Percentiles rank a stretch among this genome's conserved stretches.
Evolutionary conservation across 2,329 filamentous ascomycete species (phyloP).

Genomic region (Stemphylium lycopersici): DNA sequence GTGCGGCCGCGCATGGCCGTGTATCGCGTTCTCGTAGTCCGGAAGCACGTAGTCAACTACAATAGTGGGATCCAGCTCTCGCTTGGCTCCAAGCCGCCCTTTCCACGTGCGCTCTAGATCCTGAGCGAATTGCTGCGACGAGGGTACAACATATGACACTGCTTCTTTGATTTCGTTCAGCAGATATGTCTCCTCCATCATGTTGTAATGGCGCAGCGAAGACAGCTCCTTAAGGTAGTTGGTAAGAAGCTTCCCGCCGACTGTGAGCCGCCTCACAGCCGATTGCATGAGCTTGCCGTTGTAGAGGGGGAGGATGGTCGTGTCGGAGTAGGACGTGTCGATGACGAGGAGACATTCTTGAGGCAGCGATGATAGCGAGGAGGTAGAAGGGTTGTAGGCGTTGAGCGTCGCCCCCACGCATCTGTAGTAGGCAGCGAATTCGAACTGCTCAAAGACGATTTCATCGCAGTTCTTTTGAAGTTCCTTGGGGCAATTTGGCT

Average conservation of each 20-base stretch:
- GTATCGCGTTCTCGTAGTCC: conserved; percentile 68
- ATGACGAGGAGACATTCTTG: conserved; percentile 85
- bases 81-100: conserved; percentile 61
- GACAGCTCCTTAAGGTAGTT: conserved; percentile 91
- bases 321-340: conserved; percentile 92
- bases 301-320: conserved; percentile 85
- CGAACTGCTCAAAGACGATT: conserved; percentile 96
- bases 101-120: conserved; percentile 89
- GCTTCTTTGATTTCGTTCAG: conserved; percentile 97
- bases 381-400: conserved; percentile 68
- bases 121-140: conserved; percentile 64
- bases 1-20: conserved; percentile 78
- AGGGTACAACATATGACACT: conserved; percentile 78
- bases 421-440: conserved; percentile 84
- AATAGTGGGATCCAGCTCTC: conserved; percentile 60
- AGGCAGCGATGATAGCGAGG: conserved; percentile 58
- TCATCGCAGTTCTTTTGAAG: conserved; percentile 92
- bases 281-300: conserved; percentile 79
- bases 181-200: conserved; percentile 90
- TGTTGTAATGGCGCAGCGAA: conserved; percentile 90
- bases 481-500: conserved; percentile 79
- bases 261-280: conserved; percentile 81
- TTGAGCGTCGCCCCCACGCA: conserved; percentile 75
- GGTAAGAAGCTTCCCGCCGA: conserved; percentile 91
- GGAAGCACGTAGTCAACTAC: conserved; percentile 92